phyloP scores from a whole-genome alignment of 2,329 filamentous ascomycete species.

The Fusarium avenaceum region DNA sequence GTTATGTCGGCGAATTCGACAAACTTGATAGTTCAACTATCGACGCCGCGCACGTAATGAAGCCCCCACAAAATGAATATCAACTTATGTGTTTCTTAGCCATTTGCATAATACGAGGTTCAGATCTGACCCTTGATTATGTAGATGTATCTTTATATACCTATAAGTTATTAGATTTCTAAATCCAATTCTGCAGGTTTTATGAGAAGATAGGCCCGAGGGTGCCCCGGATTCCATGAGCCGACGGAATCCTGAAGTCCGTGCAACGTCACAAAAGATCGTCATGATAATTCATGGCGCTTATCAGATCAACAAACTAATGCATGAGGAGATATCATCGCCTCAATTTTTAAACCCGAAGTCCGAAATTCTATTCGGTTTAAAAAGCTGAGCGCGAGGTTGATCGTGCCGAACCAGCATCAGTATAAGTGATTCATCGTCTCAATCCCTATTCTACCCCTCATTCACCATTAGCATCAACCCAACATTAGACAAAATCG shows the following conservation, averaged over 20 bases:
- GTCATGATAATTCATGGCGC: not conserved
- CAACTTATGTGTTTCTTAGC: not conserved
- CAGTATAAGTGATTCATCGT: constrained; percentile 19
- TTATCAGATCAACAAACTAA: constrained; percentile 1
- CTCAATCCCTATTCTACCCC: constrained; percentile 18
- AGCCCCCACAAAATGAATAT: not conserved
- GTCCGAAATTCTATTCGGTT: not conserved
- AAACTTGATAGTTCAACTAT: not conserved
- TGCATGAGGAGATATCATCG: not conserved
- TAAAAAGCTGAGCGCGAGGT: not conserved
- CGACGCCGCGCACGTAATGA: not conserved
- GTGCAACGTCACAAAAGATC: not conserved
- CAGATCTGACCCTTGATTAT: not conserved
- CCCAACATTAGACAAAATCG: not conserved
- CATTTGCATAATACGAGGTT: too few species aligned
- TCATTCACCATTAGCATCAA: constrained; percentile 15
- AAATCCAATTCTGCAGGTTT: not conserved
- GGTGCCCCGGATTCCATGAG: not conserved
- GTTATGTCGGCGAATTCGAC: not conserved
- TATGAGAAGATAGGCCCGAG: not conserved
- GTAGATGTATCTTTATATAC: not conserved
- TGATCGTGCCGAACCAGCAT: not conserved
- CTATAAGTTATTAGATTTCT: too few species aligned
- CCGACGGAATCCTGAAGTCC: not conserved
- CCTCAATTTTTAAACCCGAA: not conserved